These are phyloP conservation scores for Karstenula rhodostoma DNA, from an alignment of 2,329 filamentous ascomycete genomes.

Conservation along the genomic window DNA sequence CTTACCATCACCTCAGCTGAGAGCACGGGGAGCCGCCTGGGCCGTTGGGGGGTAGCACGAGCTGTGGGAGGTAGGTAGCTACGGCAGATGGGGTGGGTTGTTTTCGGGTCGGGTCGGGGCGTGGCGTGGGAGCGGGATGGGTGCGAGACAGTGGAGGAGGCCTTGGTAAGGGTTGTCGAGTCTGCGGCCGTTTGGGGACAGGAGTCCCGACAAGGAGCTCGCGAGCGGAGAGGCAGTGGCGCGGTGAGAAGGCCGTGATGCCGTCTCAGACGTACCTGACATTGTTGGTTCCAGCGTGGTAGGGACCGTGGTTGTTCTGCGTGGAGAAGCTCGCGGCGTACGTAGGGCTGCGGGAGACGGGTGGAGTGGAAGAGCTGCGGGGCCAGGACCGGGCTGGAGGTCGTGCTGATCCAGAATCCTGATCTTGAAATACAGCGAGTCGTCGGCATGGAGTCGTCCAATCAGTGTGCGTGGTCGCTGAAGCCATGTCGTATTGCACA, in stretches of 20 bases:
- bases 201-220: too few species aligned
- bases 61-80: not conserved
- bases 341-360: not conserved
- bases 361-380: not conserved
- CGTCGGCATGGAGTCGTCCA: not conserved
- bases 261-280: not conserved
- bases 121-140: too few species aligned
- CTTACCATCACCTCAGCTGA: not conserved
- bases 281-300: too few species aligned
- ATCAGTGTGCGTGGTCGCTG: not conserved
- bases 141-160: too few species aligned
- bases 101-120: too few species aligned
- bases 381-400: not conserved
- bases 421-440: not conserved
- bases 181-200: too few species aligned
- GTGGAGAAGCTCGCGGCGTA: slow-evolving; percentile 1
- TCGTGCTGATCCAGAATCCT: not conserved
- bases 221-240: not conserved
- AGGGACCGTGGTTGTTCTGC: not conserved
- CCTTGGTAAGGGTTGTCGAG: too few species aligned
- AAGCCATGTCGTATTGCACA: slow-evolving; percentile 4
- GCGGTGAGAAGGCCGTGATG: not conserved
- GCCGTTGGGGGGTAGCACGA: not conserved
- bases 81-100: too few species aligned
- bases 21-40: not conserved